Base-by-base conservation (phyloP, 306 rosid species). In the Lagenaria siceraria region DNA sequence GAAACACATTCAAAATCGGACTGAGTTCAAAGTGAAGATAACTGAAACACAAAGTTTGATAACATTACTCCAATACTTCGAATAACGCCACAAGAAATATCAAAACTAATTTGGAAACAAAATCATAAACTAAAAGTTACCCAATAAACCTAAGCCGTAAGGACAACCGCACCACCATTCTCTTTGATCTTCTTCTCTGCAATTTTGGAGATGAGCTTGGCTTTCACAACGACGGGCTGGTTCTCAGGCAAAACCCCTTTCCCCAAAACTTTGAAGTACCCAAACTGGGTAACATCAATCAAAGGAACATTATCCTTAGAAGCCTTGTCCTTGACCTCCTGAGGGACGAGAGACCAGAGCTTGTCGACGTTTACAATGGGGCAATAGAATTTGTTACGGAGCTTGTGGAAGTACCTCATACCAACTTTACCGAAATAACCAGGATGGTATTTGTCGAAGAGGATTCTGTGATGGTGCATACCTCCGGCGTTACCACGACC, bases 401-500 rank as follows among this genome's bases (percentile, higher is more conserved):
- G 96, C 82, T 84, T 88, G 87, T 90, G 96, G 79, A 90, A 90
- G 74, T 90, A 90, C 15, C 96, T 86, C 96, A 90, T 90, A 0
- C 96, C 96, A 0, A 90, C 96, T 76, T 90, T 90, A 0, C 96
- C 96, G 80, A 90, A 90, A 78, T 82, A 90, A 6, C 96, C 96
- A 0, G 96, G 96, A 15, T 90, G 96, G 87, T 90, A 90, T 78
- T 90, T 90, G 84, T 90, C 96, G 85, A 90, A 90, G 78, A 90
- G 92, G 85, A 90, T 90, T 6, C 96, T 86, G 76, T 90, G 96
- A 80, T 90, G 96, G 78, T 90, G 96, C 96, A 90, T 87, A 12
- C 96, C 96, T 48, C 96, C 96, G 49, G 96, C 96, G 85, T 90
- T 90, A 24, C 96, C 96, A 1, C 96, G 82, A 46, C 96, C 96